Percentiles rank a stretch among this genome's conserved stretches.
These are phyloP conservation scores for Ascochyta pisi DNA, from an alignment of 2,329 filamentous ascomycete species.

Conservation along the genomic window DNA sequence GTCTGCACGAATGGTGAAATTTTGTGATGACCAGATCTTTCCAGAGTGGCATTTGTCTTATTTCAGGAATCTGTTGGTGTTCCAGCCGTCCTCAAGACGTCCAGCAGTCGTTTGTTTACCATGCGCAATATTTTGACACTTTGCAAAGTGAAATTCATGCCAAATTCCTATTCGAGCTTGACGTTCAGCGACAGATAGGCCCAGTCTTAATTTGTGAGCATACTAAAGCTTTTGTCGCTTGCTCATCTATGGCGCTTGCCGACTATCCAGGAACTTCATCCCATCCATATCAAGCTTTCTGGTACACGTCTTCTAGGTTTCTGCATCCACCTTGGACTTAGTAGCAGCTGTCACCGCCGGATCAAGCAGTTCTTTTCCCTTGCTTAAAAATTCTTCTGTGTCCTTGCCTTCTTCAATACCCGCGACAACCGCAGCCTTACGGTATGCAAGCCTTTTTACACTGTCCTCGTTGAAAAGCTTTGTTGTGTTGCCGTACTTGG, in stretches of 20 bases:
- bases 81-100: too few relatives aligned
- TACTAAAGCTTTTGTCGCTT: background rate
- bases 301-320: background rate
- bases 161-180: too few relatives aligned
- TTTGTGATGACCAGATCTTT: too few relatives aligned
- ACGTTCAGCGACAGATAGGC: too few relatives aligned
- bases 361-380: background rate
- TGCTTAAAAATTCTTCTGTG: background rate
- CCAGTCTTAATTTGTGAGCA: too few relatives aligned
- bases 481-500: constrained; percentile 19
- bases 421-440: background rate
- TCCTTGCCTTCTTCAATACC: background rate
- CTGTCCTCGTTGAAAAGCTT: constrained; percentile 23
- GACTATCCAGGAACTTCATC: background rate
- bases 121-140: too few relatives aligned
- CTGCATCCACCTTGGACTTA: background rate
- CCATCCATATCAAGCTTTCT: background rate
- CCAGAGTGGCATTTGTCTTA: too few relatives aligned
- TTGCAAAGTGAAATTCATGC: too few relatives aligned
- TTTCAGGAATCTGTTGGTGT: too few relatives aligned
- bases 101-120: too few relatives aligned
- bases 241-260: background rate
- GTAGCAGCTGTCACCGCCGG: background rate
- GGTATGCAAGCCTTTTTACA: constrained; percentile 2
- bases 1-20: too few relatives aligned